Conservation (phyloP, 495 filamentous ascomycete species). For the Podospora pseudoanserina region DNA sequence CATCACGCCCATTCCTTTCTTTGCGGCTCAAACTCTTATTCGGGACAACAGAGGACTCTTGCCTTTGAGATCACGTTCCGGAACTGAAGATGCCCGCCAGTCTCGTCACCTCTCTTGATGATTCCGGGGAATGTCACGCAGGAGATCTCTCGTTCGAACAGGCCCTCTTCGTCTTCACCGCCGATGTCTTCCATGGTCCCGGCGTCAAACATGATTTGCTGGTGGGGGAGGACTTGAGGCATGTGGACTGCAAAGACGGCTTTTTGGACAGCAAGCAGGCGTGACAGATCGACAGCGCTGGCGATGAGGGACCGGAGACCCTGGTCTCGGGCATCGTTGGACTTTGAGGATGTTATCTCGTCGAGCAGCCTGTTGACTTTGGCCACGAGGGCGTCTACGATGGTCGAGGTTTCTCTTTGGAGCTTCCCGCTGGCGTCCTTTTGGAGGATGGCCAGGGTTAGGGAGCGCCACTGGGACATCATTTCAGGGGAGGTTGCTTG, state of each 20-base stretch:
- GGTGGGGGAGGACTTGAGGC: constrained; percentile 47
- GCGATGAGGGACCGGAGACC: constrained; percentile 43
- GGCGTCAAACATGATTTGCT: constrained; percentile 46
- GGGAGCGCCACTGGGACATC: constrained; percentile 54
- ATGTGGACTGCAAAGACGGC: constrained; percentile 50
- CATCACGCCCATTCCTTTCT: neutral
- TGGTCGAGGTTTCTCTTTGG: constrained; percentile 35
- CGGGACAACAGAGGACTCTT: constrained; percentile 50
- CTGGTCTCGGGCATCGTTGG: constrained; percentile 45
- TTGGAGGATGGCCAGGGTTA: constrained; percentile 49
- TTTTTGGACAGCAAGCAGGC: constrained; percentile 50
- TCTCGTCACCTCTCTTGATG: constrained; percentile 54
- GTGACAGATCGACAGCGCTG: constrained; percentile 48
- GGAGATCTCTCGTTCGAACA: constrained; percentile 43
- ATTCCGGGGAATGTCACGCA: constrained; percentile 53
- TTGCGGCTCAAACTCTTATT: constrained; percentile 27
- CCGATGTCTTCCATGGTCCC: constrained; percentile 56
- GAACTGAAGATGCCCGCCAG: constrained; percentile 49
- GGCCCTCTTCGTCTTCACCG: constrained; percentile 51
- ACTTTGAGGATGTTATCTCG: constrained; percentile 38
- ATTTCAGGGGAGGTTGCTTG: constrained; percentile 42
- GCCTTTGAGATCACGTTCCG: constrained; percentile 55
- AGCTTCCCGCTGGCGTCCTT: constrained; percentile 44
- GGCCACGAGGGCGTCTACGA: constrained; percentile 37
- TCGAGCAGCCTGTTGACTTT: constrained; percentile 40